phyloP scores from a whole-genome alignment of 768 basidiomycete species.

The Tylopilus sp. region DNA sequence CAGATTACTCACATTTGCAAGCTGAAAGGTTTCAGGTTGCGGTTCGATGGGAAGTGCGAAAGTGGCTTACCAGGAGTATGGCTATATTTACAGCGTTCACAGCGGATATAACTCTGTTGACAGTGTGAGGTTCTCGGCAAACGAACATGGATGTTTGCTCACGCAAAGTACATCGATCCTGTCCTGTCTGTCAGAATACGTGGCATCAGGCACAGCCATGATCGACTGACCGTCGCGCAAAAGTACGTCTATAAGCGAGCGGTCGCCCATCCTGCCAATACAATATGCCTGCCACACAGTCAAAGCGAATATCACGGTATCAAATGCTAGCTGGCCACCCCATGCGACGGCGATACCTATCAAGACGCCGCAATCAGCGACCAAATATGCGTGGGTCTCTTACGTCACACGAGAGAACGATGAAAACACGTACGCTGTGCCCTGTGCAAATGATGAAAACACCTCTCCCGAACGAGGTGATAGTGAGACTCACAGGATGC shows the following conservation, averaged over 20 bases:
- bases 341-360: slow-evolving; percentile 9
- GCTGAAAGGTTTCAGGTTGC: background rate
- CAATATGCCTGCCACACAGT: slow-evolving; percentile 15
- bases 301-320: slow-evolving; percentile 19
- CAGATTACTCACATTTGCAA: slow-evolving; percentile 5
- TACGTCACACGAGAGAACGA: background rate
- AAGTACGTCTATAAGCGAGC: slow-evolving; percentile 10
- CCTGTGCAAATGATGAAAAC: background rate
- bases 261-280: slow-evolving; percentile 1
- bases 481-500: slow-evolving; percentile 1
- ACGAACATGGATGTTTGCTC: background rate
- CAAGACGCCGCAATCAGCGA: background rate
- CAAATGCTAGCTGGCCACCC: slow-evolving; percentile 18
- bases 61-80: slow-evolving; percentile 10
- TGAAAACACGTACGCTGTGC: slow-evolving; percentile 9
- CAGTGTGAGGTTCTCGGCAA: background rate
- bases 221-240: slow-evolving; percentile 18
- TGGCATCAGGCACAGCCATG: background rate
- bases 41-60: background rate
- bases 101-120: slow-evolving; percentile 10
- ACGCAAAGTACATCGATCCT: slow-evolving; percentile 22
- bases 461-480: background rate
- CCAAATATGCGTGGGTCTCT: background rate
- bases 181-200: background rate
- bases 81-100: slow-evolving; percentile 9